Evolutionary conservation across 208 protist genomes (phyloP).

Genomic region (Sergeia podlipaevii): DNA sequence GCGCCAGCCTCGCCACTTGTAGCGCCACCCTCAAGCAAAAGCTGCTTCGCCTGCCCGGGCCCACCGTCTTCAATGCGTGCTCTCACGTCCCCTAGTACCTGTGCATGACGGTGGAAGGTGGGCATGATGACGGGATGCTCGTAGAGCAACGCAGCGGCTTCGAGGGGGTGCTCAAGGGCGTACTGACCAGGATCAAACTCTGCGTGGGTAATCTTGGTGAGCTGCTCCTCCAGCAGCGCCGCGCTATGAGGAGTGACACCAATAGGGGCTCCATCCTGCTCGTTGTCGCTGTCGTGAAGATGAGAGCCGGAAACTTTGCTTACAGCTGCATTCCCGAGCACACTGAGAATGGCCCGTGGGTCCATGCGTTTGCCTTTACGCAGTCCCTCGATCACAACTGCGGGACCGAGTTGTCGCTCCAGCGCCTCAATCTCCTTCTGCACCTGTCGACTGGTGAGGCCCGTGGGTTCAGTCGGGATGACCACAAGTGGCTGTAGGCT

Average conservation of each 20-base stretch:
- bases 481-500: no score
- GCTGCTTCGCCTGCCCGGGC: background rate
- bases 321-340: constrained; percentile 15
- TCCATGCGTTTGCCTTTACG: constrained; percentile 65
- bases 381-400: constrained; percentile 40
- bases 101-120: constrained; percentile 35
- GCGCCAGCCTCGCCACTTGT: background rate
- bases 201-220: constrained; percentile 19
- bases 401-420: constrained; percentile 27
- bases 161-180: constrained; percentile 42
- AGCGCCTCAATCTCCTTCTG: no score
- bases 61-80: background rate
- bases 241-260: constrained; percentile 36
- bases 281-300: constrained; percentile 22
- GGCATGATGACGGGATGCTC: constrained; percentile 51
- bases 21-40: constrained; percentile 2
- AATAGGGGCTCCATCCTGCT: background rate
- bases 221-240: constrained; percentile 41
- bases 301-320: no score
- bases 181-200: constrained; percentile 58
- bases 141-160: constrained; percentile 63
- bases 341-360: constrained; percentile 39
- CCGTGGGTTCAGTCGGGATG: no score
- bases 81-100: constrained; percentile 36
- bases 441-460: no score